Evolutionary conservation across 2,329 filamentous ascomycete species (phyloP), one percentile per base, ranked within the genome.

Genomic region (Penicillium frequentans): DNA sequence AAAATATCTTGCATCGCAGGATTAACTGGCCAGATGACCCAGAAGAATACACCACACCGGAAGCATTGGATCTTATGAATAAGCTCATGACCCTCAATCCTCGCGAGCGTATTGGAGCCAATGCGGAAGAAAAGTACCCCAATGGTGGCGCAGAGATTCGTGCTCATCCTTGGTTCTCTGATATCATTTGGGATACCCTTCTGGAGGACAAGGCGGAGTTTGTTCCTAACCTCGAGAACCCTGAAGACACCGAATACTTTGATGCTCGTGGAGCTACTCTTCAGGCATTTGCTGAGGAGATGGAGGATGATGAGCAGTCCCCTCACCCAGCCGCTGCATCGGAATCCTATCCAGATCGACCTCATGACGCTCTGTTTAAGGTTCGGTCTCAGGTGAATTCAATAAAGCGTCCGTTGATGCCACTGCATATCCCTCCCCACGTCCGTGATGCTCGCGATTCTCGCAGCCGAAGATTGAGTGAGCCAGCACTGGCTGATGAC

Each of bases 201-300:
- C 83, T 96, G n/a, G 89, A 98, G 69, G 93, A 98, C 62, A 93
- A 97, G 69, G 92, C 96, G 3, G 91, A 96, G 57, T 99, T 99
- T 71, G 89, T 99, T 11, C 95, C 95, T 0, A 90, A 90, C 42
- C 88, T 90, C 1, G 91, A 96, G 69, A 93, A 99, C 65, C 93
- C 91, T 0, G 95, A 99, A 73, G 93, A 99, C 69, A 99, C 95
- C 0, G 96, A 99, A 70, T 99, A 99, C 70, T 99, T 99, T 66
- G 95, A 99, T 76, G 78, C 91, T 23, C 86, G 95, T 63, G 95
- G 95, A 27, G 95, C 95, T 16, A 96, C 92, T 1, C 82, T 98
- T 64, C 91, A 96, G 68, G 90, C 90, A 3, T 99, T 99, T 73
- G 88, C 90, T 1, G 92, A 96, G 61, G 95, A 99, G 72, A 89